These are phyloP conservation scores for Plasmodium fragile DNA, from an alignment of 169 alveolate species.

Conservation along the genomic window DNA sequence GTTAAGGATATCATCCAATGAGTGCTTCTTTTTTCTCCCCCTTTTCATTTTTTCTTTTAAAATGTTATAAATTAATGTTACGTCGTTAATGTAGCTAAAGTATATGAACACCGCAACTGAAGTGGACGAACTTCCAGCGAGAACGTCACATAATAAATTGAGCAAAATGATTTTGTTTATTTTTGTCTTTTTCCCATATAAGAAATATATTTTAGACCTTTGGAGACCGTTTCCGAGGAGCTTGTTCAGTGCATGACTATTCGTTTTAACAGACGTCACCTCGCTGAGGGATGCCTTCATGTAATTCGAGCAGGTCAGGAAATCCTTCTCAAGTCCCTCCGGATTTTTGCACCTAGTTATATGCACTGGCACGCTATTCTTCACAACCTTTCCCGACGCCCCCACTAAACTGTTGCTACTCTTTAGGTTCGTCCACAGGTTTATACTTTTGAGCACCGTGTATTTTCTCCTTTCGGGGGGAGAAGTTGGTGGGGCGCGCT, in stretches of 20 bases:
- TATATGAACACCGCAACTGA: slow-evolving; percentile 22
- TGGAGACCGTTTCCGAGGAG: slow-evolving; percentile 28
- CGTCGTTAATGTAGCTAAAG: slow-evolving; percentile 45
- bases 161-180: slow-evolving; percentile 39
- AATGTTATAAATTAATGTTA: slow-evolving; percentile 17
- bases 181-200: slow-evolving; percentile 35
- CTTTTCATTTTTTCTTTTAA: slow-evolving; percentile 26
- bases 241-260: not conserved
- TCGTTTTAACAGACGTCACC: slow-evolving; percentile 3
- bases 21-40: not conserved
- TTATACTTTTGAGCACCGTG: not conserved
- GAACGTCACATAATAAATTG: slow-evolving; percentile 19
- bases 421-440: not conserved
- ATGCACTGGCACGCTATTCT: not conserved
- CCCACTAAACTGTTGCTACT: not conserved
- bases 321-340: not conserved
- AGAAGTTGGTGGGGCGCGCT: not conserved
- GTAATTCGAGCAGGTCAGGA: not conserved
- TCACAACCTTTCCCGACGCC: not conserved
- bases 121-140: not conserved
- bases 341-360: not conserved
- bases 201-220: slow-evolving; percentile 24
- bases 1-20: slow-evolving; percentile 7
- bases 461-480: not conserved
- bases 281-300: not conserved